Conservation (phyloP, 768 basidiomycete species). For the Psilocybe cubensis region DNA sequence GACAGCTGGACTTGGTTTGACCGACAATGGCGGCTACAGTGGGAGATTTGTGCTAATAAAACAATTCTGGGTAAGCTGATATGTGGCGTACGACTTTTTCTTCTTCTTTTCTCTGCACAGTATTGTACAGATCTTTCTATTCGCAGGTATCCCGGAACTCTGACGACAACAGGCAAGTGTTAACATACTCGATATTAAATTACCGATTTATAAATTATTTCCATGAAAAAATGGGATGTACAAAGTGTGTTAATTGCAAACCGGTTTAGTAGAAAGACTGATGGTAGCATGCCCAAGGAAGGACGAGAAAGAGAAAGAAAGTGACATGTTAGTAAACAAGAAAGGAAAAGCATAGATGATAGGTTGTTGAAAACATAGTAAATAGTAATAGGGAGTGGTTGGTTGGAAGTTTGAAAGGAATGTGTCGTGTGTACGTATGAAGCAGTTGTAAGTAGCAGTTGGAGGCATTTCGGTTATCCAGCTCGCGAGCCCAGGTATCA, state of each 20-base stretch:
- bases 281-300: constrained; percentile 6
- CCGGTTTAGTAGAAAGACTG: background rate
- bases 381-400: constrained; percentile 1
- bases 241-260: background rate
- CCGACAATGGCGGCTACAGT: no score
- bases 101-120: no score
- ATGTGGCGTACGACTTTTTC: no score
- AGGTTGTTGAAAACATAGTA: constrained; percentile 5
- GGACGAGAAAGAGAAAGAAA: constrained; percentile 3
- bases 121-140: no score
- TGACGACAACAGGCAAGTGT: no score
- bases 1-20: no score
- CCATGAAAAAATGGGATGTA: background rate
- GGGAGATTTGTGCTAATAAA: no score
- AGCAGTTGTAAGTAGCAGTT: no score
- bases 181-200: background rate
- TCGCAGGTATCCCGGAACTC: no score
- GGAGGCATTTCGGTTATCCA: constrained; percentile 6
- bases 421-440: constrained; percentile 5
- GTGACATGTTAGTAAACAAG: constrained; percentile 1
- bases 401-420: background rate
- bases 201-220: background rate
- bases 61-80: no score
- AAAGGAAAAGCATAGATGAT: constrained; percentile 18
- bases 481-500: constrained; percentile 18